phyloP scores from a whole-genome alignment of 1,284 basidiomycete species.

The Irpex rosettiformis region DNA sequence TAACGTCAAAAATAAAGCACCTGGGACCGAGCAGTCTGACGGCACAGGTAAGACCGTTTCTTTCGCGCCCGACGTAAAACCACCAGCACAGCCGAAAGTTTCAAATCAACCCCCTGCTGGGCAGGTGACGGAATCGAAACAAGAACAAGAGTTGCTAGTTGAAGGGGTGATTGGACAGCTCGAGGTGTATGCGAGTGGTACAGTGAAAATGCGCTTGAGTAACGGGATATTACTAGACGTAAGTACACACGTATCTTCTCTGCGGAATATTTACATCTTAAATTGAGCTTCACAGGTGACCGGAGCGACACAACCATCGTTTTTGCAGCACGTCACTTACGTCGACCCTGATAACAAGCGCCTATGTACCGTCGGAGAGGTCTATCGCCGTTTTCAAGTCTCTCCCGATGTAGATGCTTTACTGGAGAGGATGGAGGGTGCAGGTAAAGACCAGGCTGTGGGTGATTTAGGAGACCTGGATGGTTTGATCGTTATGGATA shows the following conservation, averaged over 20 bases:
- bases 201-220: slow-evolving; percentile 81
- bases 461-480: slow-evolving; percentile 39
- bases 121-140: slow-evolving; percentile 17
- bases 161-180: slow-evolving; percentile 83
- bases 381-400: slow-evolving; percentile 83
- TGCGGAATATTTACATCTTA: neutral
- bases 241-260: slow-evolving; percentile 25
- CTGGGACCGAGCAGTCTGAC: slow-evolving; percentile 16
- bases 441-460: slow-evolving; percentile 34
- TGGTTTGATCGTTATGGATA: slow-evolving; percentile 60
- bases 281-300: slow-evolving; percentile 60
- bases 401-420: slow-evolving; percentile 84
- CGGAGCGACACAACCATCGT: slow-evolving; percentile 83
- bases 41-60: slow-evolving; percentile 41
- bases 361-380: slow-evolving; percentile 77
- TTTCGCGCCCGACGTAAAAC: slow-evolving; percentile 59
- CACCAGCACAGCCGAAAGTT: slow-evolving; percentile 26
- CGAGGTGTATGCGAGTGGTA: slow-evolving; percentile 80
- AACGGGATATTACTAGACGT: slow-evolving; percentile 84
- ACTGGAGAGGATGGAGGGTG: slow-evolving; percentile 63
- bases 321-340: slow-evolving; percentile 85
- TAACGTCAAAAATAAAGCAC: slow-evolving; percentile 35
- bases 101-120: slow-evolving; percentile 10
- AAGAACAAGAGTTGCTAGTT: slow-evolving; percentile 39
- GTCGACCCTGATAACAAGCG: slow-evolving; percentile 60